Evolutionary conservation across 139 green algal genomes (phyloP).

Genomic region (Chlorella vulgaris): DNA sequence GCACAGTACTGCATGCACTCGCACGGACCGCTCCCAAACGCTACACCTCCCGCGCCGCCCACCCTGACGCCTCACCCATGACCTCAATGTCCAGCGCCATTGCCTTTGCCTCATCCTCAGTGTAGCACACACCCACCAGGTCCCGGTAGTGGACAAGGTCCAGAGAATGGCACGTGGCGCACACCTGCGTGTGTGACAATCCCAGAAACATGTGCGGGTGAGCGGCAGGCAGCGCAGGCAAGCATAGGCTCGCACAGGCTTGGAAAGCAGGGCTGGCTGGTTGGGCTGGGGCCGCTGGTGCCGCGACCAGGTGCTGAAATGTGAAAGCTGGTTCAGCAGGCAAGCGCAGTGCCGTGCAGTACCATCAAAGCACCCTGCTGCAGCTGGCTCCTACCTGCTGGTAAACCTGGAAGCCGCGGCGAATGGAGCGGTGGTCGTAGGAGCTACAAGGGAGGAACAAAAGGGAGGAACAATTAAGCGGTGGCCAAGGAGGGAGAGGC

Average conservation of each 20-base stretch:
- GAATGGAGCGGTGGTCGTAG: constrained; percentile 95
- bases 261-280: no score
- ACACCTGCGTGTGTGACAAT: constrained; percentile 72
- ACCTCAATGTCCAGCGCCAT: constrained; percentile 92
- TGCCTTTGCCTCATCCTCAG: constrained; percentile 97
- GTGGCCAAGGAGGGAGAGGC: not conserved
- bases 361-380: no score
- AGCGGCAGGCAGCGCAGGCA: not conserved
- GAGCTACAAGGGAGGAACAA: constrained; percentile 51
- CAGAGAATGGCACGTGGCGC: constrained; percentile 96
- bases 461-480: not conserved
- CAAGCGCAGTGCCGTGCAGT: no score
- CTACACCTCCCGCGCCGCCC: no score
- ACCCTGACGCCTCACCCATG: constrained; percentile 14
- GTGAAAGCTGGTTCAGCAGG: no score
- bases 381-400: constrained; percentile 64
- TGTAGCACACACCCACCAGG: constrained; percentile 96
- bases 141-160: constrained; percentile 94
- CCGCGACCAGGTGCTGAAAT: no score
- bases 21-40: not conserved
- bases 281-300: no score
- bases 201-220: not conserved
- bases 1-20: no score
- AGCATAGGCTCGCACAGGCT: no score
- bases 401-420: constrained; percentile 92